A percentile compares a stretch with the other conserved stretches of the same genome.
Conservation (phyloP, 768 basidiomycete species). For the Boletus rex-veris region DNA sequence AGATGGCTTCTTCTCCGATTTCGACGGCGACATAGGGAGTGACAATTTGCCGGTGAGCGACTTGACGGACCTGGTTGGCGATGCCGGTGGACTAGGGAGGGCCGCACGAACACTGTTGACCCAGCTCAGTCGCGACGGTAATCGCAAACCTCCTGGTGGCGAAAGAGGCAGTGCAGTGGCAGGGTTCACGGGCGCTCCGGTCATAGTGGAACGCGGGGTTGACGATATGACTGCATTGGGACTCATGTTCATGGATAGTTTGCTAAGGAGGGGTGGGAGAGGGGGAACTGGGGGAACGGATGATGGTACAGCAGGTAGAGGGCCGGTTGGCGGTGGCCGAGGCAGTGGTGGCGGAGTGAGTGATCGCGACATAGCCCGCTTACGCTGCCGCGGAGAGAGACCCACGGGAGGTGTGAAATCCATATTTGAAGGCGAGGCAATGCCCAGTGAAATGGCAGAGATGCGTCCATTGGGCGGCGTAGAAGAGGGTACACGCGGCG, state of each 20-base stretch:
- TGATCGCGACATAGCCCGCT: conserved; percentile 24
- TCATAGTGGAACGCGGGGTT: conserved; percentile 6
- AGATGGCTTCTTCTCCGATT: conserved; percentile 4
- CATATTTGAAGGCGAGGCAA: background rate
- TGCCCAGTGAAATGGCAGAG: conserved; percentile 2
- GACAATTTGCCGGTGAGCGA: conserved; percentile 3
- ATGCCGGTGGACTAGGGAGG: conserved; percentile 31
- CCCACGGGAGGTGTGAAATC: conserved; percentile 20
- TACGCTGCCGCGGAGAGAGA: conserved; percentile 18
- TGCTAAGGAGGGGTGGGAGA: conserved; percentile 23
- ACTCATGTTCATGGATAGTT: conserved; percentile 10
- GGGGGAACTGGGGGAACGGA: conserved; percentile 25
- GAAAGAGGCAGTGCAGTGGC: conserved; percentile 23
- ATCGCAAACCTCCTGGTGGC: conserved; percentile 28
- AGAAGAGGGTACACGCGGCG: background rate
- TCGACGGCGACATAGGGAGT: conserved; percentile 3
- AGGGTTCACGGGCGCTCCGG: conserved; percentile 1
- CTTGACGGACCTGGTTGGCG: conserved; percentile 20
- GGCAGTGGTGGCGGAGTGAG: conserved; percentile 24
- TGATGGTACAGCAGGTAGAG: conserved; percentile 28
- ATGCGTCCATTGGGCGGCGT: conserved; percentile 5
- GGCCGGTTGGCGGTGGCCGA: conserved; percentile 28
- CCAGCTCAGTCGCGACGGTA: conserved; percentile 32
- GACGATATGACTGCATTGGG: conserved; percentile 2
- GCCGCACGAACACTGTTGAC: conserved; percentile 23